phyloP scores from a whole-genome alignment of 345 rosid genomes.

The Salix purpurea region DNA sequence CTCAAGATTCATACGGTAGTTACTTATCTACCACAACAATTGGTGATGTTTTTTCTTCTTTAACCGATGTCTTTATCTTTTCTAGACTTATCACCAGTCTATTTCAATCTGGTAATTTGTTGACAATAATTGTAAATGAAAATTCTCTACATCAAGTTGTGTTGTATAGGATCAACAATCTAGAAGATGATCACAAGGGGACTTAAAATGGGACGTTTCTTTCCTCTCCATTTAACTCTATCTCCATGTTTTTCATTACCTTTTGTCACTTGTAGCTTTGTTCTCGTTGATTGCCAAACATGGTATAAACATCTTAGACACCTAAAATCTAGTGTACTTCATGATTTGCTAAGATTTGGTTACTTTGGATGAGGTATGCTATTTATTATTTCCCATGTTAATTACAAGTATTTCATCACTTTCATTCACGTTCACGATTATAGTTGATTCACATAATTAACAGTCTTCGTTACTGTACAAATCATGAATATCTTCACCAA shows the following conservation, averaged over 20 bases:
- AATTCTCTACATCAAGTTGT: background rate
- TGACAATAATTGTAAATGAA: background rate
- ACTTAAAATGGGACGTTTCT: background rate
- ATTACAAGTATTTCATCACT: background rate
- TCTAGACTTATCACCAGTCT: background rate
- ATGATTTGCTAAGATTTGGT: background rate
- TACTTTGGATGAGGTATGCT: background rate
- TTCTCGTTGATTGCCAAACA: too few relatives aligned
- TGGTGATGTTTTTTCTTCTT: background rate
- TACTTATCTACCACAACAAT: background rate
- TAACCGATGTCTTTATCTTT: background rate
- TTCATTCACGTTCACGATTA: background rate
- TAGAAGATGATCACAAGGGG: background rate
- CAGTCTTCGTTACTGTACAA: background rate
- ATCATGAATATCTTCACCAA: too few relatives aligned
- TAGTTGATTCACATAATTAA: background rate
- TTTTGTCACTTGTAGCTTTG: background rate
- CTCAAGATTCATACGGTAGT: background rate
- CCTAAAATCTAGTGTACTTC: background rate
- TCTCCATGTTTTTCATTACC: background rate
- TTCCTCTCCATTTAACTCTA: background rate
- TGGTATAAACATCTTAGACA: background rate
- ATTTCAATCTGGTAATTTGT: background rate
- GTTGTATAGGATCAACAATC: conserved; percentile 5
- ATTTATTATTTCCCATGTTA: background rate